phyloP scores from a whole-genome alignment of 1,284 basidiomycete species.

The Tranzscheliella williamsii region DNA sequence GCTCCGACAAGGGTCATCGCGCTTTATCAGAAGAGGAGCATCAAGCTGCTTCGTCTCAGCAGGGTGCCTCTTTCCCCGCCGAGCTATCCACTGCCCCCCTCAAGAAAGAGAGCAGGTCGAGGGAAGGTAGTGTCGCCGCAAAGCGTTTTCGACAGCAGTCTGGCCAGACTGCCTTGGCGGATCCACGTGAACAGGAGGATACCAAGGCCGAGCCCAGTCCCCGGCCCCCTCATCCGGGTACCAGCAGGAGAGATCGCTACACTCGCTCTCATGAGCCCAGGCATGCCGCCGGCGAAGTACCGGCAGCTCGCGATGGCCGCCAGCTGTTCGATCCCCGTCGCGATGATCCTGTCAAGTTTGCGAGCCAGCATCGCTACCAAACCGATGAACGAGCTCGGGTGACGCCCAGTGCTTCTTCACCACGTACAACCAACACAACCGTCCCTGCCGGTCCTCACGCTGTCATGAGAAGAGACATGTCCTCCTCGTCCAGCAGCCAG shows the following conservation, averaged over 20 bases:
- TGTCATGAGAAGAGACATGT: conserved; percentile 12
- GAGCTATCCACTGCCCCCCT: no score
- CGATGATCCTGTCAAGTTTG: conserved; percentile 73
- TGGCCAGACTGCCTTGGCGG: conserved; percentile 11
- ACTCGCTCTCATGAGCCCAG: conserved; percentile 19
- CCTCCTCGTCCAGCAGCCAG: conserved; percentile 15
- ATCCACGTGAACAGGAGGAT: conserved; percentile 12
- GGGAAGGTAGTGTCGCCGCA: conserved; percentile 8
- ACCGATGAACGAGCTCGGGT: conserved; percentile 8
- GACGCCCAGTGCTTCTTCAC: background rate
- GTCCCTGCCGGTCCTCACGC: conserved; percentile 11
- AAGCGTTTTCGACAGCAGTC: conserved; percentile 22
- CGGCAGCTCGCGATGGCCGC: conserved; percentile 20
- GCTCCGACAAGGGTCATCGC: no score
- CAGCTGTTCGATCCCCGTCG: conserved; percentile 76
- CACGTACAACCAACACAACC: background rate
- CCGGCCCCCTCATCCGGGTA: no score
- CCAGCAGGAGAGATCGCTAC: conserved; percentile 26
- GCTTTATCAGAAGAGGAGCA: no score
- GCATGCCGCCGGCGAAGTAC: conserved; percentile 16
- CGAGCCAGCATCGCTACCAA: conserved; percentile 24
- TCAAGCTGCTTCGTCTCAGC: no score
- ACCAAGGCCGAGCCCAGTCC: conserved; percentile 14
- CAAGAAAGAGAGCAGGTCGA: conserved; percentile 8
- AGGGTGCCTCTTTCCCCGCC: no score